Conservation (phyloP, 108 stramenopile species). For the Skeletonema costatum region DNA sequence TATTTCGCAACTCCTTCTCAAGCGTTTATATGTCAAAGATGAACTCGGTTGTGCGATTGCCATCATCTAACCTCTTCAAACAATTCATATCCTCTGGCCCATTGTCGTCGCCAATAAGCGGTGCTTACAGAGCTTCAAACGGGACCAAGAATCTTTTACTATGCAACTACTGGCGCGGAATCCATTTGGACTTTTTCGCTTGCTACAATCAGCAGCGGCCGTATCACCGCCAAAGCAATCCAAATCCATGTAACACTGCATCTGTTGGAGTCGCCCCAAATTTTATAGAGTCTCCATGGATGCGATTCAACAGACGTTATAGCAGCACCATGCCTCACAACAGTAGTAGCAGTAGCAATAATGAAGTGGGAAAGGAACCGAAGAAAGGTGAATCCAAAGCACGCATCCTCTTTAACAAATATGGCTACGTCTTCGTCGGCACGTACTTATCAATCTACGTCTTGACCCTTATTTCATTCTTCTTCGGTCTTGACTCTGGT, state of each 20-base stretch:
- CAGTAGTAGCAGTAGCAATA: not conserved
- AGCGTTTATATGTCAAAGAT: not conserved
- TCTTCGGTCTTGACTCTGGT: conserved; percentile 69
- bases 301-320: not conserved
- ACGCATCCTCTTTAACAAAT: conserved; percentile 47
- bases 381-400: conserved; percentile 17
- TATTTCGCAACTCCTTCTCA: not conserved
- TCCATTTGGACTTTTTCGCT: not conserved
- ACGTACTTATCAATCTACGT: conserved; percentile 72
- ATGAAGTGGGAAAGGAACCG: conserved; percentile 1
- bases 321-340: conserved; percentile 6
- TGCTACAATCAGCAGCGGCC: not conserved
- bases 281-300: not conserved
- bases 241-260: not conserved
- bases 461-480: conserved; percentile 60
- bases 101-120: not conserved
- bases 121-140: not conserved
- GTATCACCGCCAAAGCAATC: not conserved
- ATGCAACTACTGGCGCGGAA: not conserved
- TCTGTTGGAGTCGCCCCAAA: not conserved
- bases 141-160: not conserved
- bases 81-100: not conserved
- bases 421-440: conserved; percentile 73
- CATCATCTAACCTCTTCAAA: conserved; percentile 1
- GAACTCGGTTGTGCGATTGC: not conserved